phyloP scores from a whole-genome alignment of 2,329 filamentous ascomycete species.

The Sporothrix inflata region DNA sequence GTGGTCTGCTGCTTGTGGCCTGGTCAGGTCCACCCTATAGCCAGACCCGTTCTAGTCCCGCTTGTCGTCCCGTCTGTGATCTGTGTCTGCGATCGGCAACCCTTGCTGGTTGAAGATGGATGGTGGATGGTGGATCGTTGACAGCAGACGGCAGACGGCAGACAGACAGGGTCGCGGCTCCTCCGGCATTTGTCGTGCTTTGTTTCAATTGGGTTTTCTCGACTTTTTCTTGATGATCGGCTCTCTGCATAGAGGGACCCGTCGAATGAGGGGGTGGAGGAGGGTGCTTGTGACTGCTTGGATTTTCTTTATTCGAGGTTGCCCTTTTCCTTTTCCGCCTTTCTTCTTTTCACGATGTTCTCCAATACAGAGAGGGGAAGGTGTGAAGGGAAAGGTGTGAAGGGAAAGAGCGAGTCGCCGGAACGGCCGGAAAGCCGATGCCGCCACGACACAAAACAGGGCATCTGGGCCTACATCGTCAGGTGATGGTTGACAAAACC shows the following conservation, averaged over 20 bases:
- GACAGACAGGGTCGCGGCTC: neutral
- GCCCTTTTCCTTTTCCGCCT: neutral
- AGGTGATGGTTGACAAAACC: constrained; percentile 20
- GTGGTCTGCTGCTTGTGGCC: neutral
- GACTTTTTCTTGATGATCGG: neutral
- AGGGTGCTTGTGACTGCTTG: constrained; percentile 13
- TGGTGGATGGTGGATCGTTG: neutral
- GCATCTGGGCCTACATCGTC: neutral
- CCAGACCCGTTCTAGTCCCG: neutral
- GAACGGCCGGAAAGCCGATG: constrained; percentile 8
- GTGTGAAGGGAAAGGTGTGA: neutral
- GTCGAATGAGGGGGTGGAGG: neutral
- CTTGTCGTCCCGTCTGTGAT: neutral
- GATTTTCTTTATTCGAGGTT: neutral
- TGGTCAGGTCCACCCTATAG: neutral
- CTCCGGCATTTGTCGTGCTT: constrained; percentile 23
- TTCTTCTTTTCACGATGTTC: neutral
- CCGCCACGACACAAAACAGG: constrained; percentile 7
- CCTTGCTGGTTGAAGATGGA: neutral
- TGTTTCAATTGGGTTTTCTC: neutral
- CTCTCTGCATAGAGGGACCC: neutral
- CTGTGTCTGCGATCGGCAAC: constrained; percentile 1
- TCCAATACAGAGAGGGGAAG: neutral
- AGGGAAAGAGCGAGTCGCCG: neutral
- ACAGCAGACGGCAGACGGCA: neutral